A percentile compares a stretch with the other conserved stretches of the same genome.
phyloP scores from a whole-genome alignment of 2,329 filamentous ascomycete genomes.

The Aureobasidium sp. region DNA sequence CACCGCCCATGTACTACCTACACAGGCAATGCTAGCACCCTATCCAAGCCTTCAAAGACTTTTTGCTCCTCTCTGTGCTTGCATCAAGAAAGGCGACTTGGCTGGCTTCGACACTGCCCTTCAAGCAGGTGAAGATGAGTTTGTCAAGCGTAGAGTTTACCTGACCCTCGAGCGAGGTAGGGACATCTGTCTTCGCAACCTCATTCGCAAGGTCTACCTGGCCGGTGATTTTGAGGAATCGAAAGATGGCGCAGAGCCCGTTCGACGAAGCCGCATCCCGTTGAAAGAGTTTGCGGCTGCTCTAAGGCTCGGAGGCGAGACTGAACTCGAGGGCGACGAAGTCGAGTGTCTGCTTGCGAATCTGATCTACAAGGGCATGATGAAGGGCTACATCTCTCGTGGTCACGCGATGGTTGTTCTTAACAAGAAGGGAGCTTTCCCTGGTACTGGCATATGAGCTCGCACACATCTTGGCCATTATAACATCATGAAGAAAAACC shows the following conservation, averaged over 20 bases:
- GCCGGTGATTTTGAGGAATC: conserved; percentile 72
- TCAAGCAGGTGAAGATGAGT: conserved; percentile 76
- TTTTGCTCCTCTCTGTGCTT: conserved; percentile 69
- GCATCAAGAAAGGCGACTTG: conserved; percentile 77
- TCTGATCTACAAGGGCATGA: conserved; percentile 69
- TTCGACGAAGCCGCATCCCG: conserved; percentile 66
- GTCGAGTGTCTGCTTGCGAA: conserved; percentile 93
- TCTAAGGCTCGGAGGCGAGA: conserved; percentile 59
- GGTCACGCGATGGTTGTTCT: conserved; percentile 85
- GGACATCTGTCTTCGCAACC: conserved; percentile 84
- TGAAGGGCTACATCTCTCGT: conserved; percentile 97
- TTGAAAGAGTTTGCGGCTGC: conserved; percentile 80
- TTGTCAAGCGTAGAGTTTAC: conserved; percentile 89
- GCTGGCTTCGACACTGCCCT: conserved; percentile 77
- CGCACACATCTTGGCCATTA: too few relatives aligned
- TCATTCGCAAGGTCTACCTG: conserved; percentile 86
- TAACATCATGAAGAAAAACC: too few relatives aligned
- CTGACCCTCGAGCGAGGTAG: conserved; percentile 86
- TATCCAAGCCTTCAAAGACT: conserved; percentile 71
- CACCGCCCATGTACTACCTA: conserved; percentile 78
- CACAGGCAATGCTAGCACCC: conserved; percentile 59
- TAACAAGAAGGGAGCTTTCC: conserved; percentile 89
- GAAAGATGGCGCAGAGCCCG: conserved; percentile 57
- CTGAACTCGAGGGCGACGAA: conserved; percentile 61
- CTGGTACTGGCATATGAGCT: conserved; percentile 65